These are phyloP conservation scores for Gnomoniopsis smithogilvyi DNA, from an alignment of 2,329 filamentous ascomycete genomes.

Conservation along the genomic window DNA sequence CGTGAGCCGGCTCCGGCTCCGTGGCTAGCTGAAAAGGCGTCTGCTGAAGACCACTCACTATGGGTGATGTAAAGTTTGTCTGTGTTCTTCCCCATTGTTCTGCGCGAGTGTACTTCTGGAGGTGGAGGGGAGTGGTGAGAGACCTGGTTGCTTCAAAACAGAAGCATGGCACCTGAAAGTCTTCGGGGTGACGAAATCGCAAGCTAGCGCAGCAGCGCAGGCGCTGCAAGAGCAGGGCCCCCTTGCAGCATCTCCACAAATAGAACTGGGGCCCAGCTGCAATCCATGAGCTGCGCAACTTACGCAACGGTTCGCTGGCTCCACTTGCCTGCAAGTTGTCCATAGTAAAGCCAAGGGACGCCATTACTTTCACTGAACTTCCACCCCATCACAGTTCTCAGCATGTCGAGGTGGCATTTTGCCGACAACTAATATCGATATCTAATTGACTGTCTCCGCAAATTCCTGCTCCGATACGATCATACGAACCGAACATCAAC, in stretches of 20 bases:
- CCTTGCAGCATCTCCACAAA: constrained; percentile 3
- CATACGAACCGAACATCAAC: not conserved
- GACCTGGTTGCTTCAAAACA: not conserved
- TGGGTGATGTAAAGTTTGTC: constrained; percentile 79
- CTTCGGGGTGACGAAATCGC: constrained; percentile 5
- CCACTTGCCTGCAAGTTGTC: constrained; percentile 16
- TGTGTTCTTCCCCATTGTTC: constrained; percentile 48
- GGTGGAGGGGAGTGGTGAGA: not conserved
- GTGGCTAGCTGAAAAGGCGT: constrained; percentile 80
- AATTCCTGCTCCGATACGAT: not conserved
- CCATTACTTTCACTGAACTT: not conserved
- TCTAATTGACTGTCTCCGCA: not conserved
- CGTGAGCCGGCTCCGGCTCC: constrained; percentile 65
- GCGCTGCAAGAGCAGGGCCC: no score
- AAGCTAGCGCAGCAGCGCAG: no score
- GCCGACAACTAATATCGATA: not conserved
- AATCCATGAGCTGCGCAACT: constrained; percentile 14
- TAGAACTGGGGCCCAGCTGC: not conserved
- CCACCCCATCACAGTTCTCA: not conserved
- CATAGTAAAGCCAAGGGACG: constrained; percentile 4
- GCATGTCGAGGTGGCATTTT: no score
- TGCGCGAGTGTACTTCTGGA: not conserved
- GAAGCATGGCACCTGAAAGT: not conserved
- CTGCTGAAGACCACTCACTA: constrained; percentile 92
- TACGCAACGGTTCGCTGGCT: constrained; percentile 12